phyloP scores from a whole-genome alignment of 768 basidiomycete species.

The Peribolospora kevripleyi region DNA sequence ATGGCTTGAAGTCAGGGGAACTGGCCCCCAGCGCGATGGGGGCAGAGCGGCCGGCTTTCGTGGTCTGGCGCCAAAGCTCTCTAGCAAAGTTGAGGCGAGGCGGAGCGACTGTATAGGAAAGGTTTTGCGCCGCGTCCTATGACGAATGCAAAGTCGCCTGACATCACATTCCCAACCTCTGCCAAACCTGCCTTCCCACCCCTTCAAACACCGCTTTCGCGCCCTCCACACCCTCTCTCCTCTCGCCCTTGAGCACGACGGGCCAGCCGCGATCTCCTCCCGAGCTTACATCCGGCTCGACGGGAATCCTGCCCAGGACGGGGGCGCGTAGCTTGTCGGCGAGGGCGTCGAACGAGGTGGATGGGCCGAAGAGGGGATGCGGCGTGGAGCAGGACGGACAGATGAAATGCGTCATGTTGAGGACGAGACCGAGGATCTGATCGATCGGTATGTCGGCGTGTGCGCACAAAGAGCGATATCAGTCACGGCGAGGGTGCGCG shows the following conservation, averaged over 20 bases:
- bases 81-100: too few species aligned
- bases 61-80: too few species aligned
- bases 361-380: slow-evolving; percentile 46
- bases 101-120: too few species aligned
- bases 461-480: not conserved
- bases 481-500: not conserved
- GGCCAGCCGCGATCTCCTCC: slow-evolving; percentile 42
- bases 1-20: too few species aligned
- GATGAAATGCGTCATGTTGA: slow-evolving; percentile 68
- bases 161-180: slow-evolving; percentile 6
- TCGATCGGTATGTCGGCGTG: not conserved
- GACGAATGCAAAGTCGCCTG: not conserved
- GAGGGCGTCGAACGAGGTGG: slow-evolving; percentile 35
- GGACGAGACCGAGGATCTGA: slow-evolving; percentile 61
- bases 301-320: slow-evolving; percentile 55
- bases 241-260: slow-evolving; percentile 15
- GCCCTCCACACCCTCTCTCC: slow-evolving; percentile 12
- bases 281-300: slow-evolving; percentile 47
- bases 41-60: too few species aligned
- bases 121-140: not conserved
- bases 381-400: slow-evolving; percentile 44
- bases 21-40: too few species aligned
- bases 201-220: slow-evolving; percentile 13
- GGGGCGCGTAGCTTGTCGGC: slow-evolving; percentile 34
- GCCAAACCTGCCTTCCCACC: slow-evolving; percentile 15